These are phyloP conservation scores for Poa annua DNA, from an alignment of 176 grass and related monocot genomes.

Conservation along the genomic window DNA sequence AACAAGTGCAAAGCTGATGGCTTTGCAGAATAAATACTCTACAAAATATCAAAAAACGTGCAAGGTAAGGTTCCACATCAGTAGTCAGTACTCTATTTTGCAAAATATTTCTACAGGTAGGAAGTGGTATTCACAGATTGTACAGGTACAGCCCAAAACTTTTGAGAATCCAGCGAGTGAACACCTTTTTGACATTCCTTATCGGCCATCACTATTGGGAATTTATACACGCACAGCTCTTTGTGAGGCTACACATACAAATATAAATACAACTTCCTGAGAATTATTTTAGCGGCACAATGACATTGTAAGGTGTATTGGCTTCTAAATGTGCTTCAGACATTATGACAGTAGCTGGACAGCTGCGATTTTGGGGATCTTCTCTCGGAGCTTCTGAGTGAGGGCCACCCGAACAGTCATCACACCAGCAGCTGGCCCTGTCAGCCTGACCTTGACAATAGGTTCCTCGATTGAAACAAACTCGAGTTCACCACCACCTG, in stretches of 20 bases:
- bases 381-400: slow-evolving; percentile 95
- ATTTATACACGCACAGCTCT: background rate
- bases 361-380: slow-evolving; percentile 84
- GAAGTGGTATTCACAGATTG: background rate
- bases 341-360: slow-evolving; percentile 73
- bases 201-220: slow-evolving; percentile 3
- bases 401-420: slow-evolving; percentile 93
- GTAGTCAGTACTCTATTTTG: background rate
- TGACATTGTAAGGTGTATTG: slow-evolving; percentile 21
- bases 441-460: slow-evolving; percentile 83
- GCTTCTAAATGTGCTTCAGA: slow-evolving; percentile 7
- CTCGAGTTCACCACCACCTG: slow-evolving; percentile 87
- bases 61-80: no score
- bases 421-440: slow-evolving; percentile 78
- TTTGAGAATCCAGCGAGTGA: slow-evolving; percentile 21
- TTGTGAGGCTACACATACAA: slow-evolving; percentile 19
- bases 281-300: slow-evolving; percentile 31
- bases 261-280: slow-evolving; percentile 14
- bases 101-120: background rate
- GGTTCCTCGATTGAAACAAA: slow-evolving; percentile 86
- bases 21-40: background rate
- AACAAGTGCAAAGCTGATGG: background rate
- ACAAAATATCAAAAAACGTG: background rate
- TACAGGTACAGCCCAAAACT: slow-evolving; percentile 18
- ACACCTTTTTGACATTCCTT: slow-evolving; percentile 4